Conservation (phyloP, 805 yeast species). For the Metschnikowia arizonensis region DNA sequence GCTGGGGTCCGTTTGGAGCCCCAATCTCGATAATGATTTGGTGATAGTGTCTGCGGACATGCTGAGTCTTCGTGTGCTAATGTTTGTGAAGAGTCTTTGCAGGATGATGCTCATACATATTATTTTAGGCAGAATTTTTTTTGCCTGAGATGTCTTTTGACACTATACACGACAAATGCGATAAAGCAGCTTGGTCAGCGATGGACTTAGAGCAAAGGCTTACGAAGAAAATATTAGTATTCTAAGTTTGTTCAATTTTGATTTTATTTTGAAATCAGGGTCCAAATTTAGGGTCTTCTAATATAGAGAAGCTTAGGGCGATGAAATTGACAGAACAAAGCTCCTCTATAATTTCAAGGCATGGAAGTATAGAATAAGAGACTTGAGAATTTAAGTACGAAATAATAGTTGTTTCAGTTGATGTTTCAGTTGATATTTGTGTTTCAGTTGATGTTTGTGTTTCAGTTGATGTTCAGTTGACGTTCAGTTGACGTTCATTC, state of each 20-base stretch:
- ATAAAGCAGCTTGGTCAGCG: not conserved
- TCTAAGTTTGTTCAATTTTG: not conserved
- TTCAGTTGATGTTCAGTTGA: no score
- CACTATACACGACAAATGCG: constrained; percentile 5
- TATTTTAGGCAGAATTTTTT: not conserved
- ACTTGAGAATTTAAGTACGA: no score
- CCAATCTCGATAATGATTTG: constrained; percentile 32
- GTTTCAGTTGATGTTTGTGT: no score
- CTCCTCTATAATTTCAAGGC: no score
- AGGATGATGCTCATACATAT: constrained; percentile 10
- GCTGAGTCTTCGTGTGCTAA: constrained; percentile 8
- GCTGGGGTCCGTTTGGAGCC: constrained; percentile 41
- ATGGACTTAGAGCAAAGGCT: not conserved
- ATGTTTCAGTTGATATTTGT: no score
- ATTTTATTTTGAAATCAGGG: no score
- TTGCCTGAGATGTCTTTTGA: constrained; percentile 3
- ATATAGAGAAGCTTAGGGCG: no score
- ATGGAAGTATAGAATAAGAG: no score
- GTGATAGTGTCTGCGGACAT: constrained; percentile 30
- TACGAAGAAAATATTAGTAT: not conserved
- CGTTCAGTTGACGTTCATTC: no score
- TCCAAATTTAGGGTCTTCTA: no score
- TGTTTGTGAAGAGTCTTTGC: constrained; percentile 6
- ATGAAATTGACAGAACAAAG: no score
- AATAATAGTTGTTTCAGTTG: no score